Base-by-base conservation (phyloP, 2,329 filamentous ascomycete genomes). In the Cytospora schulzeri region DNA sequence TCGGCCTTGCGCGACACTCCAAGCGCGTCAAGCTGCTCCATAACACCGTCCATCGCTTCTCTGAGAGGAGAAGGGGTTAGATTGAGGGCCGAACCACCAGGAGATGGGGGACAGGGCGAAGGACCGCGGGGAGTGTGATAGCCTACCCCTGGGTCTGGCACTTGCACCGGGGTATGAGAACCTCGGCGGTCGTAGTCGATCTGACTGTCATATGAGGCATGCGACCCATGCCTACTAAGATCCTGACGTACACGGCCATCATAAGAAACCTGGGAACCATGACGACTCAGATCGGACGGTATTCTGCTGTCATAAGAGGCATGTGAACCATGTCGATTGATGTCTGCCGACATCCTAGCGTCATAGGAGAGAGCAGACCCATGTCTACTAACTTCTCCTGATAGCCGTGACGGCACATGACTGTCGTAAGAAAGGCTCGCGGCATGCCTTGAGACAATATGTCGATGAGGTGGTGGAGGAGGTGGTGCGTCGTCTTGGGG, bases 21-120 rank as follows among this genome's bases (percentile, higher is more conserved):
- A 81, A 99, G 91, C 66, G 93, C 93, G 73, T 96, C 90, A 52
- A 99, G 78, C 63, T 95, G 96, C 69, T 95, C 92, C 87, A 98
- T 97, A 4, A 99, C 93, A 76, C 96, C 94, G 73, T 98, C 94
- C 93, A 99, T 99, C 1, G 95, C 95, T 75, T 93, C 92, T 65
- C 95, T 85, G 3, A 99, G 80, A 0, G 95, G 95, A 2, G 95
- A 98, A 1, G 95, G 95, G 0, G 95, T 99, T 57, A 67, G 58
- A 41, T 67, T 65, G 74, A 91, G 80, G 1, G 87, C 88, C 53
- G 83, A 85, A 48, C 81, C 80, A 54, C 83, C 86, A 2, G 91
- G 88, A 6, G 92, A 93, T 4, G 87, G 87, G 3, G 88, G 89
- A 41, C 80, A 82, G 0, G 90, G 89, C 1, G 91, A 91, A 8